Base-by-base conservation (phyloP, 2,329 filamentous ascomycete genomes). In the Fusarium sp. region DNA sequence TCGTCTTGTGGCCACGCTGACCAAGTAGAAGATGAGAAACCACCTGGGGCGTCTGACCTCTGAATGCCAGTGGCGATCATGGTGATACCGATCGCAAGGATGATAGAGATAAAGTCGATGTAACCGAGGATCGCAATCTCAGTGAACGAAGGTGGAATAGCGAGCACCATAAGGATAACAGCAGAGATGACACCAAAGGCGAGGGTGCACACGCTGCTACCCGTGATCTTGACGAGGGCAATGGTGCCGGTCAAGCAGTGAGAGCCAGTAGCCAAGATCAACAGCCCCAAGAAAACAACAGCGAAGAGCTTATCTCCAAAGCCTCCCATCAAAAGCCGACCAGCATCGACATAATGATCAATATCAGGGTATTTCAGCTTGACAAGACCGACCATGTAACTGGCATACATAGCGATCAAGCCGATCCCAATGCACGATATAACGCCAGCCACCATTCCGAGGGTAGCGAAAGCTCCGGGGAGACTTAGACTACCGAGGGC, bases 211-310 rank as follows among this genome's bases (percentile, higher is more conserved):
- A 81, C 77, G 51, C 79, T 88, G 74, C 91, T 87, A 3, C 88
- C 80, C 4, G 90, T 90, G 58, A 94, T 84, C 51, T 86, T 89
- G 75, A 90, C 90, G 79, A 93, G 88, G 70, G 91, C 91, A 75
- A 93, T 91, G n/a, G 87, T 88, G 67, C 93, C 93, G 0, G 91
- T 92, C 65, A 94, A 83, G 59, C 92, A 85, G 81, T 94, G 92
- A n/a, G 91, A 92, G 30, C 88, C 90, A 82, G 92, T 90, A 76
- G 92, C 87, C 81, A 94, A 92, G 60, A 92, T 82, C 38, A 94
- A 83, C 81, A 93, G 88, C 20, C 93, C 80, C 15, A 87, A 83
- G 74, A 92, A 90, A 65, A 88, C 90, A 69, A 84, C 81, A 24
- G 90, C 90, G 44, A 92, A 83, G 28, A 94, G 18, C 13, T 53